Evolutionary conservation across 345 rosid genomes (phyloP).

Genomic region (Diplotaxis tenuifolia): DNA sequence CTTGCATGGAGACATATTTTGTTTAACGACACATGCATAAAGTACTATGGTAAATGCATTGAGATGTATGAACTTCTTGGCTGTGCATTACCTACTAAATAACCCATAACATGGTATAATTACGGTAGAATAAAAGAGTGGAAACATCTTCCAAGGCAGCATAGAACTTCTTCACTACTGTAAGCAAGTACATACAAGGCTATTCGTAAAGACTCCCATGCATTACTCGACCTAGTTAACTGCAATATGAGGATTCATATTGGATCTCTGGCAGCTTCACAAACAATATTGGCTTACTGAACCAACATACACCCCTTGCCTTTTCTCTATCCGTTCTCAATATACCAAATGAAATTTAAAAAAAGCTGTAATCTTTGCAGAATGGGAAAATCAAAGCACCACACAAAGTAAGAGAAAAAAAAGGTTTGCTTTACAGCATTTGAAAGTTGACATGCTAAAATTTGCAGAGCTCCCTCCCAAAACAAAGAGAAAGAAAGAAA

Average conservation of each 20-base stretch:
- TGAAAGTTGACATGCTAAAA: no score
- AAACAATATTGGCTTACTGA: neutral
- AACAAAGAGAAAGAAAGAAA: conserved; percentile 1
- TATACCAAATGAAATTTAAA: neutral
- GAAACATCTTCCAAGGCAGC: neutral
- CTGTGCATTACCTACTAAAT: neutral
- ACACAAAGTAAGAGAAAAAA: neutral
- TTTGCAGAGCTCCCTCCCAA: neutral
- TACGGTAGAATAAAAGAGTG: neutral
- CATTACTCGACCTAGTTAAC: conserved; percentile 16
- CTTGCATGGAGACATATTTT: neutral
- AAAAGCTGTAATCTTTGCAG: conserved; percentile 17
- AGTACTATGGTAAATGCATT: conserved; percentile 13
- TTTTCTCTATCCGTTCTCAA: neutral
- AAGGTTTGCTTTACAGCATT: neutral
- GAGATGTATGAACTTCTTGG: neutral
- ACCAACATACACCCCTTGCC: neutral
- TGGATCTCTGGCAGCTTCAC: no score
- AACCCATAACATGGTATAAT: neutral
- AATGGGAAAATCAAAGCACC: neutral
- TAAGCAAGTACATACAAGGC: neutral
- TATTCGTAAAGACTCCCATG: neutral
- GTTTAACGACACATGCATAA: neutral
- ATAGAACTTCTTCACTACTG: neutral
- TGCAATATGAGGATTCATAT: no score